Conservation (phyloP, 352 stramenopile species). For the Globisporangium irregulare region DNA sequence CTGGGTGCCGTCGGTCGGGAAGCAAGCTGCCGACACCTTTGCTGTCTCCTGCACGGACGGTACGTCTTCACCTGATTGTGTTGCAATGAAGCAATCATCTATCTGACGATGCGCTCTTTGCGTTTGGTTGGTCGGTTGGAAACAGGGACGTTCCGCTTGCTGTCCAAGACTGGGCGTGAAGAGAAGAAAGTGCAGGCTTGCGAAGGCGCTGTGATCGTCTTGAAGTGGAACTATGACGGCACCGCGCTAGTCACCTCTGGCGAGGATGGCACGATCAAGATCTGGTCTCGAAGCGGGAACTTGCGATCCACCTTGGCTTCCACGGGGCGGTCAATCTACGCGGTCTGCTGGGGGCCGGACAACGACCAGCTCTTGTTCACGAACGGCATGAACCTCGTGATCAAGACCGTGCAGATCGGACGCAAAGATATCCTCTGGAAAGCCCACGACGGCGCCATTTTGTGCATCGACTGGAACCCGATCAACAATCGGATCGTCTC, state of each 20-base stretch:
- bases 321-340: slow-evolving; percentile 81
- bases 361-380: slow-evolving; percentile 90
- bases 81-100: not conserved
- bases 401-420: slow-evolving; percentile 90
- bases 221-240: slow-evolving; percentile 93
- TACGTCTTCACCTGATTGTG: slow-evolving; percentile 2
- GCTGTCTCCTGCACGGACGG: slow-evolving; percentile 89
- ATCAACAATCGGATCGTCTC: slow-evolving; percentile 91
- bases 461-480: slow-evolving; percentile 92
- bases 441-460: slow-evolving; percentile 87
- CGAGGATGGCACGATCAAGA: slow-evolving; percentile 93
- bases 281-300: slow-evolving; percentile 87
- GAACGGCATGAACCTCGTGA: slow-evolving; percentile 85
- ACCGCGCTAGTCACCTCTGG: slow-evolving; percentile 88
- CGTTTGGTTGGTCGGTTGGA: not conserved
- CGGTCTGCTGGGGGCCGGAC: slow-evolving; percentile 89
- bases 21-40: slow-evolving; percentile 83
- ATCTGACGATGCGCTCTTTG: not conserved
- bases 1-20: slow-evolving; percentile 80
- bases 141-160: slow-evolving; percentile 79
- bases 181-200: slow-evolving; percentile 90
- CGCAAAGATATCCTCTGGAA: slow-evolving; percentile 89
- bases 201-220: slow-evolving; percentile 84
- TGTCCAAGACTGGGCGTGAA: slow-evolving; percentile 88
- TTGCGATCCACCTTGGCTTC: slow-evolving; percentile 86